Evolutionary conservation across 306 rosid species (phyloP), one percentile per base, ranked within the genome.

Genomic region (Pyrus betulifolia): DNA sequence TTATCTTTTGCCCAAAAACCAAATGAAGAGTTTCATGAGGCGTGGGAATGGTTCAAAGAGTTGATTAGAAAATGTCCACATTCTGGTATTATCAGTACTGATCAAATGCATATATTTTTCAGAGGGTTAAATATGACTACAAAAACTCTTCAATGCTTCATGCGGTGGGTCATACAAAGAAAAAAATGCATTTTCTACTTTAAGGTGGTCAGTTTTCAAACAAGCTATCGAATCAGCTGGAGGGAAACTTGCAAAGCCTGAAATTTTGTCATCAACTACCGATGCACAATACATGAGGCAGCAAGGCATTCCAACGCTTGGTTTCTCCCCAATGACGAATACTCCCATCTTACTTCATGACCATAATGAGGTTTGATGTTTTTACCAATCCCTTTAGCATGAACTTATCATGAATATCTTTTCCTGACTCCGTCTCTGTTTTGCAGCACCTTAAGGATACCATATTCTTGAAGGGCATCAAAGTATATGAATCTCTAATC

Each of bases 331-430:
- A 30, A 90, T 92, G 97, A 72, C 57, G 61, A 88, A 95, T 73
- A 90, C 96, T 76, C 97, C 97, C n/a, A 79, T 95, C 91, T 82
- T 95, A 83, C 90, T 87, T 77, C 98, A 92, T 78, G 97, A 95
- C n/a, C 97, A 90, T 83, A 90, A 95, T 14, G 99, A 95, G 97
- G 97, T 91, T 70, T 57, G 51, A 74, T 51, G 74, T 33, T 31
- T 35, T 66, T 72, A 76, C 72, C 65, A 21, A 19, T 74, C 33
- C 46, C 44, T 62, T 76, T 52, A 7, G 25, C 49, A n/a, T 76
- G n/a, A 58, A 25, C 27, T 71, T 25, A 65, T 23, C 27, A 67
- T 73, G 74, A 21, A 25, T 6, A 27, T 74, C 52, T 33, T 21
- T 30, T 31, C 49, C 76, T 67, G 73, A 54, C 54, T 79, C 68